Evolutionary conservation across 23 red algal genomes (phyloP).

Genomic region (Gracilaria gracilis): DNA sequence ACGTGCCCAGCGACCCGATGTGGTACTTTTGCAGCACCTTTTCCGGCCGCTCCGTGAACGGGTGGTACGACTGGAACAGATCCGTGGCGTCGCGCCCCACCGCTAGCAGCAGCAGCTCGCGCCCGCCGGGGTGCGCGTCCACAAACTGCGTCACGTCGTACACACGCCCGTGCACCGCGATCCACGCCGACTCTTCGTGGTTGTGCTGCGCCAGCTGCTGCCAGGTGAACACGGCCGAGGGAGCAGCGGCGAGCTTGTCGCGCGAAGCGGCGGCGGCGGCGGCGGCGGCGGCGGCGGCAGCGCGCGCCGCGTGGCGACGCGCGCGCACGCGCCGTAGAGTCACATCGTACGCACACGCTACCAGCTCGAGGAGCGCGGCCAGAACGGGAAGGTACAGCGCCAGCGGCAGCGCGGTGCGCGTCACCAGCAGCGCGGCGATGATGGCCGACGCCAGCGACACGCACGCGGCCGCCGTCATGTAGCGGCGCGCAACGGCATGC

Average conservation of each 20-base stretch:
- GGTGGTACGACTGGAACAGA: constrained; percentile 83
- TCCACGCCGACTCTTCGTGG: constrained; percentile 82
- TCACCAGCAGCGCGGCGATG: constrained; percentile 29
- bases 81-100: constrained; percentile 84
- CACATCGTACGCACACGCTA: constrained; percentile 45
- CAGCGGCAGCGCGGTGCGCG: constrained; percentile 8
- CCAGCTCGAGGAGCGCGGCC: constrained; percentile 26
- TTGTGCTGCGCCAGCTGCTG: constrained; percentile 82
- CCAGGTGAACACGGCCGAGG: constrained; percentile 78
- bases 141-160: constrained; percentile 92
- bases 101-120: constrained; percentile 74
- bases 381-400: constrained; percentile 28
- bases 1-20: constrained; percentile 71
- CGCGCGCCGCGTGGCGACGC: background rate
- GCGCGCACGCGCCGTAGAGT: constrained; percentile 9
- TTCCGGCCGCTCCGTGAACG: constrained; percentile 59
- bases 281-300: constrained; percentile 1
- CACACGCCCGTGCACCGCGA: constrained; percentile 82
- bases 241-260: no score
- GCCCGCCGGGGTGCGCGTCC: constrained; percentile 85
- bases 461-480: constrained; percentile 13
- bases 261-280: background rate
- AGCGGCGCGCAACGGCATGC: constrained; percentile 21
- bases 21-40: constrained; percentile 40
- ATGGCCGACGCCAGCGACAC: background rate